phyloP scores from a whole-genome alignment of 768 basidiomycete genomes.

The Leccinum subtestaceum region DNA sequence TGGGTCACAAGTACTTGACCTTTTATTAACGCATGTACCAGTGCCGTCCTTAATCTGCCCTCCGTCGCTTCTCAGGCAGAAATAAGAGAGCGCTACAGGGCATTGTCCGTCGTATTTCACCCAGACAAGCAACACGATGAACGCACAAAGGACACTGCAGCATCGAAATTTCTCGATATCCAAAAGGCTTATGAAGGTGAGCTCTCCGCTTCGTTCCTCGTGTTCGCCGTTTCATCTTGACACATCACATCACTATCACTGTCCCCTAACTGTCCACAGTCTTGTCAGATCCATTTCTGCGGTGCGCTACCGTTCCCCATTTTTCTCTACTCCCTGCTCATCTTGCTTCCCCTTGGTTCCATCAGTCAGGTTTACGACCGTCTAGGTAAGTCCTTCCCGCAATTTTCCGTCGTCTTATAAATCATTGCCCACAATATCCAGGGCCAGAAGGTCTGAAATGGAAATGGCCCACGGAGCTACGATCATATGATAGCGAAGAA shows the following conservation, averaged over 20 bases:
- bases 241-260: neutral
- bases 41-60: conserved; percentile 70
- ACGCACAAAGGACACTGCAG: conserved; percentile 53
- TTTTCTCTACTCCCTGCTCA: conserved; percentile 6
- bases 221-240: neutral
- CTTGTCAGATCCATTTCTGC: conserved; percentile 67
- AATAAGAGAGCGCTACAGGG: conserved; percentile 70
- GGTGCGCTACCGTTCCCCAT: conserved; percentile 39
- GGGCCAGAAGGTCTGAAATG: conserved; percentile 40
- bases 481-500: conserved; percentile 45
- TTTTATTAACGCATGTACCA: neutral
- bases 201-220: conserved; percentile 5
- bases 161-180: conserved; percentile 67
- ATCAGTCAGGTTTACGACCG: conserved; percentile 71
- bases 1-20: conserved; percentile 1
- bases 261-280: conserved; percentile 39
- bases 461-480: conserved; percentile 45
- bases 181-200: conserved; percentile 82
- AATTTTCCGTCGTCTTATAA: conserved; percentile 12
- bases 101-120: conserved; percentile 76
- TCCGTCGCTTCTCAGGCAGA: conserved; percentile 61
- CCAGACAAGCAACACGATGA: conserved; percentile 78
- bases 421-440: conserved; percentile 13
- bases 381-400: conserved; percentile 46
- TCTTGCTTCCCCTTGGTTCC: conserved; percentile 7